Conservation (phyloP, 345 rosid genomes). For the Linum trigynum region DNA sequence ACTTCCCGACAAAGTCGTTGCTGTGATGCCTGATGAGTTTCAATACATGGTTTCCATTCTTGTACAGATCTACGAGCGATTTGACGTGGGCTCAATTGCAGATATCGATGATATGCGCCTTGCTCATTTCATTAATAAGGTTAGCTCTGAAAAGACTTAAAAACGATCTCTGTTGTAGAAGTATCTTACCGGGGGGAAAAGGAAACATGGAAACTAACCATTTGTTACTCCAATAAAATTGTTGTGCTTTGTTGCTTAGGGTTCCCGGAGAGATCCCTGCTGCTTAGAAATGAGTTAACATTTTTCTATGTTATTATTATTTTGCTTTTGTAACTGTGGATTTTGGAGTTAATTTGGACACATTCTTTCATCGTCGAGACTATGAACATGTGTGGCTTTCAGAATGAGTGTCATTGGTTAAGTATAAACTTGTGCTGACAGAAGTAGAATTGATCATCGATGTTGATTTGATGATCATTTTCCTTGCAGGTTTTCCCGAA, state of each 20-base stretch:
- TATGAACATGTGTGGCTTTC: too few relatives aligned
- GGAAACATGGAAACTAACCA: not conserved
- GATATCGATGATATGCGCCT: slow-evolving; percentile 70
- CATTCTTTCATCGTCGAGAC: too few relatives aligned
- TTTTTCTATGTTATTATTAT: too few relatives aligned
- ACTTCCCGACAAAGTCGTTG: not conserved
- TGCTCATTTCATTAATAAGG: slow-evolving; percentile 77
- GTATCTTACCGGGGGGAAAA: not conserved
- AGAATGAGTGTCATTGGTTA: too few relatives aligned
- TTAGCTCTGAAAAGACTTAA: slow-evolving; percentile 11
- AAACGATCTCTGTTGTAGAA: not conserved
- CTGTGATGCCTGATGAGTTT: slow-evolving; percentile 10
- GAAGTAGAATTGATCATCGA: too few relatives aligned
- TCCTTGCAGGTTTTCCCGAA: slow-evolving; percentile 82
- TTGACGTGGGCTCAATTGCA: slow-evolving; percentile 43
- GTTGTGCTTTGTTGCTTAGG: too few relatives aligned
- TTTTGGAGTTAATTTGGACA: too few relatives aligned
- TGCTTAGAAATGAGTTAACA: too few relatives aligned
- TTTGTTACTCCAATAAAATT: not conserved
- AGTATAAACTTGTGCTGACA: too few relatives aligned
- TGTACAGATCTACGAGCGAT: slow-evolving; percentile 70
- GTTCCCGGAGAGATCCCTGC: too few relatives aligned
- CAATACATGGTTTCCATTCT: slow-evolving; percentile 7
- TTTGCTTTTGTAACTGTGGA: too few relatives aligned
- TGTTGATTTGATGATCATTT: slow-evolving; percentile 12